phyloP scores from a whole-genome alignment of 306 rosid species.

The Prunus mongolica region DNA sequence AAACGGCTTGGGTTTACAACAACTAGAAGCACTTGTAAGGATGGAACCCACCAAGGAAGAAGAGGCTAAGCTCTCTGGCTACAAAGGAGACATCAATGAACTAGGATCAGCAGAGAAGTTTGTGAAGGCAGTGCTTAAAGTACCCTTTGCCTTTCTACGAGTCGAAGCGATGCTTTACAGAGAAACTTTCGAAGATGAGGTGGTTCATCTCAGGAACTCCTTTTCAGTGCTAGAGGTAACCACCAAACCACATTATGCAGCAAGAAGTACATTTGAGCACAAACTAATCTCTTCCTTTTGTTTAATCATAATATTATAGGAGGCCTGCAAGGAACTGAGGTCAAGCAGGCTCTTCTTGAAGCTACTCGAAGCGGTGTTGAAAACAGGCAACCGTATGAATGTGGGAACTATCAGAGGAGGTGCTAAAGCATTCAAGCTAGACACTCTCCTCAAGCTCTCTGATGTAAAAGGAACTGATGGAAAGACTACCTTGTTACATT shows the following conservation, averaged over 20 bases:
- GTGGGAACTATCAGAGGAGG: constrained; percentile 97
- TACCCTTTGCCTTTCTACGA: constrained; percentile 73
- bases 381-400: constrained; percentile 96
- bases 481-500: constrained; percentile 83
- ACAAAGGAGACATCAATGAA: constrained; percentile 73
- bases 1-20: constrained; percentile 61
- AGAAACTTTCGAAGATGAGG: constrained; percentile 92
- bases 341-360: constrained; percentile 95
- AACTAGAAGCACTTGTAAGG: constrained; percentile 84
- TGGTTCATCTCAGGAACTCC: constrained; percentile 81
- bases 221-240: constrained; percentile 93
- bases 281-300: neutral
- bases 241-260: neutral
- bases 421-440: constrained; percentile 85
- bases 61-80: constrained; percentile 62
- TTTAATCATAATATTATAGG: constrained; percentile 26
- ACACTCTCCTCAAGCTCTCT: constrained; percentile 82
- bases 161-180: constrained; percentile 82
- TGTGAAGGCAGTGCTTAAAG: constrained; percentile 55
- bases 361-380: constrained; percentile 81
- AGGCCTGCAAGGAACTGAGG: constrained; percentile 91
- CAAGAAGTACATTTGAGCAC: neutral
- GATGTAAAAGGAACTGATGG: constrained; percentile 96
- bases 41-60: constrained; percentile 91
- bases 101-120: constrained; percentile 86